Evolutionary conservation across 2,329 filamentous ascomycete genomes (phyloP), one percentile per base, ranked within the genome.

Genomic region (Colletotrichum siamense): DNA sequence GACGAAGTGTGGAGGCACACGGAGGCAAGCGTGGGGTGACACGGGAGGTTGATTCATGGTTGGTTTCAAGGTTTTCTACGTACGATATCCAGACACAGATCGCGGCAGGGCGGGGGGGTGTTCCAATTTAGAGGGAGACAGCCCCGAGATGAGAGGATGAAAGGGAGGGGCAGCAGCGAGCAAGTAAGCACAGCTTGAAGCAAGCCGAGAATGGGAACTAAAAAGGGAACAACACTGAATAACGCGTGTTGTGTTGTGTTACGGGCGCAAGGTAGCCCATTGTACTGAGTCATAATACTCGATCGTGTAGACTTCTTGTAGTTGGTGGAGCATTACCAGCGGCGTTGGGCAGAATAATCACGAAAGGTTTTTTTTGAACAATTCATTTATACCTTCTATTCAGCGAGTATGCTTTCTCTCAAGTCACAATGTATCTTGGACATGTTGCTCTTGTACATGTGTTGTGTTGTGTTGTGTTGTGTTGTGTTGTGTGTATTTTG

Each of bases 211-310:
- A 24, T 52, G 28, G 61, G 69, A n/a, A 69, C 16, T 30, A 18
- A 69, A 61, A 61, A 12, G 28, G 66, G 52, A 24, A 44, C 36
- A 52, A 44, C 34, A 64, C 52, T 8, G 65, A 68, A 68, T 24
- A 65, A 32, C 61, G 39, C 63, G 64, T 52, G 66, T 55, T 52
- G 30, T 39, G 52, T 39, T 63, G 63, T 69, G 39, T 74, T 69
- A 39, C 52, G 52, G 66, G 66, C 66, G 66, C 66, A 69, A 39
- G 66, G 52, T 57, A 69, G 52, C 66, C 63, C 73, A 74, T 68
- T 76, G 73, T 76, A 76, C 71, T 65, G 73, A 76, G 73, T 76
- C 70, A 76, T 74, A 76, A 76, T 76, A 76, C 73, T 76, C 73
- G 39, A 65, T 71, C 30, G 69, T 71, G 61, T 61, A 44, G 69